phyloP scores from a whole-genome alignment of 2,329 filamentous ascomycete genomes.

The Domatiomyces globalis region DNA sequence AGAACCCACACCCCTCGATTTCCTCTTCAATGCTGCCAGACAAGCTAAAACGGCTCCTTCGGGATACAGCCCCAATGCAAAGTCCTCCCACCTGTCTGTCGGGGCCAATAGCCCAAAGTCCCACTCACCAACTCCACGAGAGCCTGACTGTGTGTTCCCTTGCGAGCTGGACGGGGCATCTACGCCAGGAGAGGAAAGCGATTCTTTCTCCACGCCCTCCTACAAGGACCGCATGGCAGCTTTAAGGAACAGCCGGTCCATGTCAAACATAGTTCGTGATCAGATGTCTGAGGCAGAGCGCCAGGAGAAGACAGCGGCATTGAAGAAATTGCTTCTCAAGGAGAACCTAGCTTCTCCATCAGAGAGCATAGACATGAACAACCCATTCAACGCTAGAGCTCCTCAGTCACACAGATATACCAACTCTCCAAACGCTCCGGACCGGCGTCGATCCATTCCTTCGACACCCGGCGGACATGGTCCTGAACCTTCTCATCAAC shows the following conservation, averaged over 20 bases:
- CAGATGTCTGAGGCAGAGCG: slow-evolving; percentile 26
- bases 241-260: slow-evolving; percentile 25
- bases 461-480: background rate
- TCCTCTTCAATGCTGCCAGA: slow-evolving; percentile 78
- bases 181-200: slow-evolving; percentile 36
- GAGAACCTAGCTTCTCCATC: slow-evolving; percentile 18
- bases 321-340: slow-evolving; percentile 34
- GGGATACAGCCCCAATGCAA: slow-evolving; percentile 29
- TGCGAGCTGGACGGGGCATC: slow-evolving; percentile 53
- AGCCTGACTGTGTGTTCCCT: slow-evolving; percentile 46
- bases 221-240: slow-evolving; percentile 34
- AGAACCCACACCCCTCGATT: slow-evolving; percentile 66
- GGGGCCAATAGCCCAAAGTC: slow-evolving; percentile 27
- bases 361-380: slow-evolving; percentile 24
- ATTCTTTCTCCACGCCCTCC: slow-evolving; percentile 49
- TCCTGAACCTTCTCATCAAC: slow-evolving; percentile 1
- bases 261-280: slow-evolving; percentile 11
- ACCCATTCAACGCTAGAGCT: slow-evolving; percentile 19
- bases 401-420: slow-evolving; percentile 4
- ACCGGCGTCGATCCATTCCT: background rate
- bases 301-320: slow-evolving; percentile 29
- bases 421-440: background rate
- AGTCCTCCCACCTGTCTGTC: slow-evolving; percentile 40
- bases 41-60: slow-evolving; percentile 45
- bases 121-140: slow-evolving; percentile 32